Percentiles rank a stretch among this genome's conserved stretches.
Evolutionary conservation across 2,329 filamentous ascomycete species (phyloP).

Genomic region (Diaporthe sp.): DNA sequence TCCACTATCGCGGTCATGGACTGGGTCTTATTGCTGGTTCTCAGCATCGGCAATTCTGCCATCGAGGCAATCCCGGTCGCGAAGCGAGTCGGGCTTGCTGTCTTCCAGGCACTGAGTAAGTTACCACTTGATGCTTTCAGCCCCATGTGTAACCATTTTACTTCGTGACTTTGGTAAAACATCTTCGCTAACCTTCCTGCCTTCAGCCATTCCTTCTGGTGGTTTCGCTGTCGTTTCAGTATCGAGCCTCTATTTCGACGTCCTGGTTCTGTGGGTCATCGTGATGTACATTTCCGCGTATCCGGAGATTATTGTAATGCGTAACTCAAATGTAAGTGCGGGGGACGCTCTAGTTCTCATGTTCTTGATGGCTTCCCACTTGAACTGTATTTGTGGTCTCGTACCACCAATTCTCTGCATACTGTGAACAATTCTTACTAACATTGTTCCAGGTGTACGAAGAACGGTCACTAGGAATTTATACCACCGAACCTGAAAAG

Average conservation of each 20-base stretch:
- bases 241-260: slow-evolving; percentile 54
- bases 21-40: slow-evolving; percentile 65
- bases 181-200: background rate
- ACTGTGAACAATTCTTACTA: background rate
- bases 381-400: background rate
- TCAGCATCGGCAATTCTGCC: slow-evolving; percentile 64
- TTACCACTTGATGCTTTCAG: background rate
- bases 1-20: slow-evolving; percentile 61
- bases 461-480: slow-evolving; percentile 64
- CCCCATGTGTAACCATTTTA: background rate
- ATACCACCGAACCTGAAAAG: slow-evolving; percentile 44
- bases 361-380: background rate
- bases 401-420: background rate
- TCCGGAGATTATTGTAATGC: slow-evolving; percentile 58
- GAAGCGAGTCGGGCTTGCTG: slow-evolving; percentile 63
- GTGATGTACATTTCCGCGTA: slow-evolving; percentile 63
- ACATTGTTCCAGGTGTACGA: slow-evolving; percentile 59
- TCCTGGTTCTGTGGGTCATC: slow-evolving; percentile 58
- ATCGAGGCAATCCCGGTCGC: slow-evolving; percentile 57
- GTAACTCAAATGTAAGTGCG: slow-evolving; percentile 62
- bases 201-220: slow-evolving; percentile 59
- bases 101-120: slow-evolving; percentile 59
- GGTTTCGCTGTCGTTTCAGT: slow-evolving; percentile 67
- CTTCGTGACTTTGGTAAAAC: too few relatives aligned
- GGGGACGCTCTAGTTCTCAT: too few relatives aligned